Conservation (phyloP, 345 rosid genomes). For the Heritiera littoralis region DNA sequence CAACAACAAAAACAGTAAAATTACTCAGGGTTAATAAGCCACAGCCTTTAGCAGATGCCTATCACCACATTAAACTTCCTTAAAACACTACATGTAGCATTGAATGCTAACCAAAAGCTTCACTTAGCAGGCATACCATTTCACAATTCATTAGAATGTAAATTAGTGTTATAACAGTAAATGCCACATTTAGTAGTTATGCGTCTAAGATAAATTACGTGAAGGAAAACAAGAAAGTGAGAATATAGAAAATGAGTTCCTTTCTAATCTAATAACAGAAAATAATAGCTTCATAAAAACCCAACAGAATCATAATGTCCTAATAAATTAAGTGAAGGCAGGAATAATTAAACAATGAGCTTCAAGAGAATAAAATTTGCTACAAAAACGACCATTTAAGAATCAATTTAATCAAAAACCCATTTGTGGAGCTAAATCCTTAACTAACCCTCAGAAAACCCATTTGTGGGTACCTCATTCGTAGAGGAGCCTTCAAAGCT, state of each 20-base stretch:
- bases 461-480: no score
- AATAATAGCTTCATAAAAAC: background rate
- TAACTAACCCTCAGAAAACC: background rate
- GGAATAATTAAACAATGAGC: conserved; percentile 12
- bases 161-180: background rate
- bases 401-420: background rate
- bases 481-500: no score
- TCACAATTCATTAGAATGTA: background rate
- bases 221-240: background rate
- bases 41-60: background rate
- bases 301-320: background rate
- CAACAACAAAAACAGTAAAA: background rate
- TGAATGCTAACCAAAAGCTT: background rate
- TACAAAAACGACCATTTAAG: background rate
- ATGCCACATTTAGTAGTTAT: background rate
- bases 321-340: background rate
- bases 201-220: background rate
- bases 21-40: background rate
- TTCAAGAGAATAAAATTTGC: background rate
- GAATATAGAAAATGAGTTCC: background rate
- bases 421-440: background rate
- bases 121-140: background rate
- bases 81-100: conserved; percentile 1
- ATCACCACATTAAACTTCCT: conserved; percentile 6
- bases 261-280: background rate